Evolutionary conservation across 192 early-diverging fungal species (phyloP).

Genomic region (Coemansia sp.): DNA sequence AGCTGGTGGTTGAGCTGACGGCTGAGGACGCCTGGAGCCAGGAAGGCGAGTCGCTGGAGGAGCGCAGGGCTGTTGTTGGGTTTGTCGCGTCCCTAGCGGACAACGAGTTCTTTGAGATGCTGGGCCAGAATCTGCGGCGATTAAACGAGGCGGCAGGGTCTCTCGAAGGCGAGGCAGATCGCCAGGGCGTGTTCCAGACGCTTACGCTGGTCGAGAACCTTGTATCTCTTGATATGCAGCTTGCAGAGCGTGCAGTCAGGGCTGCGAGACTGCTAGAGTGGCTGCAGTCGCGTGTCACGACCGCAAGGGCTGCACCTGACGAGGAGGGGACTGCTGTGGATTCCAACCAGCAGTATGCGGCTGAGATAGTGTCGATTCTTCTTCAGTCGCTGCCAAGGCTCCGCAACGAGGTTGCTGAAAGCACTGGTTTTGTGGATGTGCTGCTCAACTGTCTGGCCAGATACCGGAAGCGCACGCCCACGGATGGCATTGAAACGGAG

Average conservation of each 20-base stretch:
- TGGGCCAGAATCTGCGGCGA: conserved; percentile 79
- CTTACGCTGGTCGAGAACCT: conserved; percentile 88
- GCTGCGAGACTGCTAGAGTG: conserved; percentile 73
- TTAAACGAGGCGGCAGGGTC: conserved; percentile 67
- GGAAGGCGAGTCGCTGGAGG: conserved; percentile 60
- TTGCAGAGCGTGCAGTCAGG: conserved; percentile 65
- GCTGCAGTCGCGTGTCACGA: conserved; percentile 66
- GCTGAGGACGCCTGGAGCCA: conserved; percentile 84
- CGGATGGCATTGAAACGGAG: conserved; percentile 83
- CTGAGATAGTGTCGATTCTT: conserved; percentile 84
- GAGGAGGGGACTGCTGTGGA: conserved; percentile 54
- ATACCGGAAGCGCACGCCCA: conserved; percentile 72
- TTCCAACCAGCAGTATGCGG: conserved; percentile 84
- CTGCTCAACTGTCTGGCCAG: conserved; percentile 68
- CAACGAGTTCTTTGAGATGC: conserved; percentile 68
- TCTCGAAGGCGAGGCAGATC: conserved; percentile 66
- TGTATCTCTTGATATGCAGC: conserved; percentile 67
- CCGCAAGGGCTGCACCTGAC: neutral
- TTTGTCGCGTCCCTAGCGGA: conserved; percentile 72
- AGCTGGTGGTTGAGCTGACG: conserved; percentile 87
- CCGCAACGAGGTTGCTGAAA: conserved; percentile 49
- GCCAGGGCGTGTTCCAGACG: conserved; percentile 82
- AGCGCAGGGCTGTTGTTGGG: conserved; percentile 56
- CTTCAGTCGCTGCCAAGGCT: conserved; percentile 65
- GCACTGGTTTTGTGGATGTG: conserved; percentile 61